These are phyloP conservation scores for Nitzschia sp. DNA, from an alignment of 108 stramenopile genomes.

Conservation along the genomic window DNA sequence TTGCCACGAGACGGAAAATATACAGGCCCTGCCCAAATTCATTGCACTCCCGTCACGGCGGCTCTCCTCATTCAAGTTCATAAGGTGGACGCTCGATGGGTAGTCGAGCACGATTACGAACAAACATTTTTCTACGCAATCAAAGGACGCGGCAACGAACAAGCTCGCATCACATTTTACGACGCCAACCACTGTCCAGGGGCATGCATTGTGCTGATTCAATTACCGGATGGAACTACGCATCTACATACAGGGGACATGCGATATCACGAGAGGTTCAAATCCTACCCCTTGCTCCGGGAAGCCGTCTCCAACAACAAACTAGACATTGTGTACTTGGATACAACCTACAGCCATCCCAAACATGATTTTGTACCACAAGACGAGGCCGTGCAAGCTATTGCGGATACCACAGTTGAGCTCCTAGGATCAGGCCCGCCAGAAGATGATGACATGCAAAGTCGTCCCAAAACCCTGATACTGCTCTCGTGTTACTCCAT, in stretches of 20 bases:
- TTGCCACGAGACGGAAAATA: constrained; percentile 51
- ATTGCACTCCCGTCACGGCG: constrained; percentile 66
- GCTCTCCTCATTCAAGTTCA: constrained; percentile 46
- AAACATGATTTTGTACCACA: constrained; percentile 67
- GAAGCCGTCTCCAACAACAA: constrained; percentile 28
- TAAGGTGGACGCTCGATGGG: constrained; percentile 39
- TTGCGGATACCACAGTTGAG: constrained; percentile 38
- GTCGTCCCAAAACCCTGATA: constrained; percentile 39
- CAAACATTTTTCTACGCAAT: constrained; percentile 29
- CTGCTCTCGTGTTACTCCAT: constrained; percentile 71
- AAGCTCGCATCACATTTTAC: constrained; percentile 54
- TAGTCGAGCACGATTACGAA: constrained; percentile 54
- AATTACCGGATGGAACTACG: constrained; percentile 33
- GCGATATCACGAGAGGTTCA: constrained; percentile 57
- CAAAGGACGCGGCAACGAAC: background rate
- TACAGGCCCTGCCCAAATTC: constrained; percentile 57
- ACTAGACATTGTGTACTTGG: constrained; percentile 57
- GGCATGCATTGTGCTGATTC: constrained; percentile 57
- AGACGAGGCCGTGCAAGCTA: constrained; percentile 47
- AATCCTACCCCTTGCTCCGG: constrained; percentile 48
- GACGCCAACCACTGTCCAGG: constrained; percentile 81
- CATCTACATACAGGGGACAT: constrained; percentile 76
- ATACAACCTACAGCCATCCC: constrained; percentile 70
- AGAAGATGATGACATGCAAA: background rate
- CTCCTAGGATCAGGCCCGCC: constrained; percentile 18